Percentiles rank a stretch among this genome's conserved stretches.
Evolutionary conservation across 139 green algal species (phyloP).

Genomic region (Volvox africanus): DNA sequence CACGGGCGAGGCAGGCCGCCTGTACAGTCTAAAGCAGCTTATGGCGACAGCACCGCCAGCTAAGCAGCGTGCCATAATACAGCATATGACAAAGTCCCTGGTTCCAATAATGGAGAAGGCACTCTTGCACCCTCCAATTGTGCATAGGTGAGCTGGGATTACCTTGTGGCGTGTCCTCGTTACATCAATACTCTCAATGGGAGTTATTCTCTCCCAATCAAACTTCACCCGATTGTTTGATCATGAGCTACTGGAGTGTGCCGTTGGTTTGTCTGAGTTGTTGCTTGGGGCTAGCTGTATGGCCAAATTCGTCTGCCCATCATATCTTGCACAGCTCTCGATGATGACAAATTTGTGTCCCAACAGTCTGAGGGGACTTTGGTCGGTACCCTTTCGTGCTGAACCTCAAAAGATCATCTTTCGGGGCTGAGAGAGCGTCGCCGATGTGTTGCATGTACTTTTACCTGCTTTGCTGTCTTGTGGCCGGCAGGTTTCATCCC

Average conservation of each 20-base stretch:
- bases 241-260: too few relatives aligned
- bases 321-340: neutral
- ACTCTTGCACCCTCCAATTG: slow-evolving; percentile 83
- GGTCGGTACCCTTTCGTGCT: slow-evolving; percentile 37
- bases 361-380: slow-evolving; percentile 45
- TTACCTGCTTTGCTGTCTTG: too few relatives aligned
- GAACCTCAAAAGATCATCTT: slow-evolving; percentile 38
- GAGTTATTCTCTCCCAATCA: too few relatives aligned
- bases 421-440: slow-evolving; percentile 37
- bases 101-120: slow-evolving; percentile 89
- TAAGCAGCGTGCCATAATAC: slow-evolving; percentile 74
- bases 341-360: slow-evolving; percentile 30
- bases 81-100: slow-evolving; percentile 72
- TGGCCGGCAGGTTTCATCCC: too few relatives aligned
- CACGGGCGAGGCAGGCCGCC: slow-evolving; percentile 37
- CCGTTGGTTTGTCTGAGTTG: too few relatives aligned
- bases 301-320: too few relatives aligned
- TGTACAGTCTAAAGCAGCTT: slow-evolving; percentile 70
- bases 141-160: slow-evolving; percentile 78
- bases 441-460: too few relatives aligned
- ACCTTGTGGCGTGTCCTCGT: too few relatives aligned
- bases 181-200: too few relatives aligned
- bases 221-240: too few relatives aligned
- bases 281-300: too few relatives aligned
- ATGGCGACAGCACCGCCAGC: slow-evolving; percentile 58